Base-by-base conservation (phyloP, 2,329 filamentous ascomycete species). In the Torrubiella hemipterigena region DNA sequence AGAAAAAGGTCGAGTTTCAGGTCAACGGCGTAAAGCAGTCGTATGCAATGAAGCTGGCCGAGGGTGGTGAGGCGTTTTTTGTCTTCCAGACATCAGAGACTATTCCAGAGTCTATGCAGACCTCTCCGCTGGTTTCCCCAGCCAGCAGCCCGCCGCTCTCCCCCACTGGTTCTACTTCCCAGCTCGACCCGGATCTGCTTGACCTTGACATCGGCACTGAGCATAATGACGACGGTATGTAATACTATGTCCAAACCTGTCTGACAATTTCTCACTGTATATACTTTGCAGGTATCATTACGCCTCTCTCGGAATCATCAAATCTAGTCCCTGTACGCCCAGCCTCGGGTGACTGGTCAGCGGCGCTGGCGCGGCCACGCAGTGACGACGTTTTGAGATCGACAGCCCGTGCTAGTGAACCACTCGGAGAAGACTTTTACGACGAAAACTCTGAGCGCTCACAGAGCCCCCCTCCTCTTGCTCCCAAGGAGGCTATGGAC, bases 1-100 rank as follows among this genome's bases (percentile, higher is more conserved):
- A 98, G 59, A 98, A 98, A 63, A 98, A 96, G 72, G 91, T 98
- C 49, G 87, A 96, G 59, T 98, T 98, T 61, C 73, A 73, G 46
- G 87, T 98, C 68, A 98, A 98, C 66, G 81, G 83, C 48, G 62
- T 72, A 38, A 93, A 91, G 58, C 86, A 94, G 54, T 70, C 91
- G 43, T 95, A 93, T 63, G 77, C 91, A 28, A 98, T 98, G 91
- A 98, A 98, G 61, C 70, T 98, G 14, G 91, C 91, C 27, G 91
- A 98, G 53, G 91, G 85, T 31, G 91, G 91, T 42, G 91, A 98
- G 62, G 91, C 91, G 17, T 98, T 98, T 61, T 98, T 98, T 56
- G 86, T 98, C 41, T 96, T 98, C 49, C 86, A 96, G 61, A 98
- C 91, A 7, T 81, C 79, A 32, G 84, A 89, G 44, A 80, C 76